These are phyloP conservation scores for Aspergillus tubingensis DNA, from an alignment of 2,329 filamentous ascomycete species.

Conservation along the genomic window DNA sequence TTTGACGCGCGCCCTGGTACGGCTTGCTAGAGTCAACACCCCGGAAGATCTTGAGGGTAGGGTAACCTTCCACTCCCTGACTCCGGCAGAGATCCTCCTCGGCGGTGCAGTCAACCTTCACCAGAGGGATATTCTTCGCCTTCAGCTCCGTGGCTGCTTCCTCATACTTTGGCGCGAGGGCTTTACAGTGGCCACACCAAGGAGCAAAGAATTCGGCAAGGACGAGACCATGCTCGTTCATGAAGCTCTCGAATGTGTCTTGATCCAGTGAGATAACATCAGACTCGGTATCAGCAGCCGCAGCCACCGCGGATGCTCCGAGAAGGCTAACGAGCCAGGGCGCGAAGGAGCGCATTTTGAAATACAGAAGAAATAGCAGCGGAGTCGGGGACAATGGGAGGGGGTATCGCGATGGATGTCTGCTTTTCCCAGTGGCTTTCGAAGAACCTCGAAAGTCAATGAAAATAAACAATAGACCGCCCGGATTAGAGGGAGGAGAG, in stretches of 20 bases:
- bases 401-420: not conserved
- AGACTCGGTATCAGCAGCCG: constrained; percentile 50
- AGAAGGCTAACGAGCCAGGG: constrained; percentile 44
- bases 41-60: constrained; percentile 98
- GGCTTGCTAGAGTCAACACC: constrained; percentile 77
- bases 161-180: constrained; percentile 66
- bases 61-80: constrained; percentile 94
- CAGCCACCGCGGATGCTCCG: constrained; percentile 38
- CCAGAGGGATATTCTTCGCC: constrained; percentile 50
- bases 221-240: constrained; percentile 82
- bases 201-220: constrained; percentile 97
- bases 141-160: constrained; percentile 52
- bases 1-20: constrained; percentile 88
- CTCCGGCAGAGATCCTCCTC: constrained; percentile 88
- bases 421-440: not conserved
- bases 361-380: not conserved
- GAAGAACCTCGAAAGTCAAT: constrained; percentile 10
- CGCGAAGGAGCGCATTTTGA: constrained; percentile 43
- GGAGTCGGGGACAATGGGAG: not conserved
- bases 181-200: constrained; percentile 99
- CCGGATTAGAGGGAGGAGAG: not conserved
- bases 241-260: constrained; percentile 83
- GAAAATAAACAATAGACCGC: not conserved
- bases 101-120: constrained; percentile 80
- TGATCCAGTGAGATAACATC: constrained; percentile 84